Base-by-base conservation (phyloP, 2,329 filamentous ascomycete genomes). In the Ophiostoma montium region DNA sequence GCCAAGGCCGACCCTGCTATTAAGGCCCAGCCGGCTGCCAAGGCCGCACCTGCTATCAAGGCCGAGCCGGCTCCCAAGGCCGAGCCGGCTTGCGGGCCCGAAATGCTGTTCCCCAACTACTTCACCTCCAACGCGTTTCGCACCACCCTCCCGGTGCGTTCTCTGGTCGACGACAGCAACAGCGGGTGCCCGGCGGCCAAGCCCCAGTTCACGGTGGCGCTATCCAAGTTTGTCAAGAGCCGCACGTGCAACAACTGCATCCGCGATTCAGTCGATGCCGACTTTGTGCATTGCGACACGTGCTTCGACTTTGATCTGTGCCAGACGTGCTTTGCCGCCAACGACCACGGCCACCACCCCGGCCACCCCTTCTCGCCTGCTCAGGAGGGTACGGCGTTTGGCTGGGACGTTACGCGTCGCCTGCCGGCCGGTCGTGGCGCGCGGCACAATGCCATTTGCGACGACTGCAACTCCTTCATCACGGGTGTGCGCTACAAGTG, bases 251-350 rank as follows among this genome's bases (percentile, higher is more conserved):
- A 81, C 65, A 73, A 68, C 59, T 81, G 78, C 56, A 71, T 80
- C 30, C 67, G 65, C n/a, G 83, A 86, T 62, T 73, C 88, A 49
- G 75, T 80, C 8, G 88, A 94, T 62, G 68, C 74, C 23, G 75
- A 86, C 54, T 94, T 96, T 60, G 77, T 96, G 47, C 88, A 89
- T 60, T 98, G 92, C 72, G 74, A 70, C 8, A 67, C 74, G 18
- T 98, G 92, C 63, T 82, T 86, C 15, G 92, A 98, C 66, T 96
- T 82, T 62, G 92, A 98, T 61, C 76, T 98, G 35, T 98, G 92
- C 75, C 75, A 89, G 59, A 63, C 69, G 36, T 98, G 92, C 70
- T 86, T 94, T 58, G 65, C 76, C 47, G 74, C 71, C 54, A 78
- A 84, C 61, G 76, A 78, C 57, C 90, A 96, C 62, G 90, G 92